Evolutionary conservation across 2,329 filamentous ascomycete genomes (phyloP), one percentile per base, ranked within the genome.

Genomic region (Pseudocercospora fuligena): DNA sequence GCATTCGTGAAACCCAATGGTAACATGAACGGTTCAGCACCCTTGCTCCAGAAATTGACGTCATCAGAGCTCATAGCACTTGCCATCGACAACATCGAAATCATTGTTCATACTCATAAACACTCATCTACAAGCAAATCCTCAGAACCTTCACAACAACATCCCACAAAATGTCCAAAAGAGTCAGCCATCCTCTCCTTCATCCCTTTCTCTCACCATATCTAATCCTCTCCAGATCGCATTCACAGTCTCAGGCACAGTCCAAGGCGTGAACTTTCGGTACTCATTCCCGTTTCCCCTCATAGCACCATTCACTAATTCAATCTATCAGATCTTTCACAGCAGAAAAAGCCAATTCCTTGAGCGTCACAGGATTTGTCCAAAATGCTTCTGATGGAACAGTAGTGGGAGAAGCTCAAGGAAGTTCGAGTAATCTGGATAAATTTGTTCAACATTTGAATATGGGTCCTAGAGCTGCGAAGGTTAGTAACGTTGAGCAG

Each of bases 381-480:
- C 78, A 78, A 62, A 85, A 85, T 69, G 79, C 76, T 5, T 78
- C 77, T 11, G 82, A 84, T 68, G 83, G 83, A 49, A 80, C 76
- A 7, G 82, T 98, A 56, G 88, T 92, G 75, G 94, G 94, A 27
- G 94, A 97, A 80, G 93, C 90, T 5, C 94, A 98, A 77, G 94
- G 93, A 31, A 83, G 86, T 1, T 84, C 89, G 1, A 85, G 88
- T 0, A 80, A 85, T 2, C 78, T 98, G 27, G 80, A 88, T 61
- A 86, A 88, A 63, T 90, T 97, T 70, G 81, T 97, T 40, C 87
- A 90, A 72, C 89, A 92, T 69, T 82, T 97, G 56, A 86, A 93
- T 74, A 85, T 88, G 61, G 94, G 94, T 0, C 94, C 94, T 0
- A 82, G 84, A 0, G 84, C 87, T 63, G 89, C 94, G 1, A 86